Percentiles rank a stretch among this genome's conserved stretches.
Evolutionary conservation across 331 rosid genomes (phyloP).

Genomic region (Prunus yedoensis): DNA sequence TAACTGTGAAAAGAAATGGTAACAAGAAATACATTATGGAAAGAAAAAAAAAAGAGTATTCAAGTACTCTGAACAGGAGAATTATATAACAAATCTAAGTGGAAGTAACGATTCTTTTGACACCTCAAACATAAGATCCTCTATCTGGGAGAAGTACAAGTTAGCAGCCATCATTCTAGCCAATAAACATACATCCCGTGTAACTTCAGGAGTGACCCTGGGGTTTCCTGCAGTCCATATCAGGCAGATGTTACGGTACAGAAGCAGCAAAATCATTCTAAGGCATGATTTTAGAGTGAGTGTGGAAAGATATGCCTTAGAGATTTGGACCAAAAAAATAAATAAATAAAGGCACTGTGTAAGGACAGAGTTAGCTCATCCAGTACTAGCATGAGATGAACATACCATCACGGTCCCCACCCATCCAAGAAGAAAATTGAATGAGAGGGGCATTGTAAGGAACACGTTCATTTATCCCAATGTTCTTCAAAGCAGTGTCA

Average conservation of each 20-base stretch:
- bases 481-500: conserved; percentile 95
- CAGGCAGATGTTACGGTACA: conserved; percentile 16
- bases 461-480: conserved; percentile 88
- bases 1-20: conserved; percentile 43
- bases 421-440: conserved; percentile 99
- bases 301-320: neutral
- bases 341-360: neutral
- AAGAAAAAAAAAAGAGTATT: neutral
- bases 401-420: conserved; percentile 99
- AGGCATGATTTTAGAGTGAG: neutral
- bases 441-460: conserved; percentile 97
- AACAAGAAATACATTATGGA: neutral
- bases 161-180: conserved; percentile 99
- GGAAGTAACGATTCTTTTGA: conserved; percentile 8
- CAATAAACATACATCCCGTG: conserved; percentile 96
- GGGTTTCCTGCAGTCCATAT: conserved; percentile 78
- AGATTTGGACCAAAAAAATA: too few species aligned
- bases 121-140: conserved; percentile 99
- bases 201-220: conserved; percentile 98
- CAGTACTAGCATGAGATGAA: conserved; percentile 14
- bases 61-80: neutral
- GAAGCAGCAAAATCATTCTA: neutral
- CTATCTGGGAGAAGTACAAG: conserved; percentile 95
- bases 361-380: neutral
- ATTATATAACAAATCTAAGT: neutral